Percentiles rank a stretch among this genome's conserved stretches.
phyloP scores from a whole-genome alignment of 1,284 basidiomycete genomes.

The Malassezia obtusa region DNA sequence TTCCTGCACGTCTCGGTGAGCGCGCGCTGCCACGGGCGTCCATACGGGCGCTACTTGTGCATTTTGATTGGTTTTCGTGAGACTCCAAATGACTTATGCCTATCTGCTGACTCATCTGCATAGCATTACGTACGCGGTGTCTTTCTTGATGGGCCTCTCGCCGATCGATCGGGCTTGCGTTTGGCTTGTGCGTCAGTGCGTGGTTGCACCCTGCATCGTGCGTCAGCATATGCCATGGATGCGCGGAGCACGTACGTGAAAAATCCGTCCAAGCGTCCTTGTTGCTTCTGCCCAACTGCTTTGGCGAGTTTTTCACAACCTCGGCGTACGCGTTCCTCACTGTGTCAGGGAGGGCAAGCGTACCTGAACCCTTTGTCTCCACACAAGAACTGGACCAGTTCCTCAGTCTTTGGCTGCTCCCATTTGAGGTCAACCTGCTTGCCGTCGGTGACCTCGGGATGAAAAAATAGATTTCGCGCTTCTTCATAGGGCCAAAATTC shows the following conservation, averaged over 20 bases:
- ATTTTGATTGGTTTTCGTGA: too few species aligned
- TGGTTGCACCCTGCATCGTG: neutral
- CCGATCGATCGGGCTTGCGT: neutral
- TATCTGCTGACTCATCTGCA: slow-evolving; percentile 2
- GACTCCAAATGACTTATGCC: too few species aligned
- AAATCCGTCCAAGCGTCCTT: slow-evolving; percentile 90
- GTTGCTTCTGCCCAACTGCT: slow-evolving; percentile 80
- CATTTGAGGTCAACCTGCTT: slow-evolving; percentile 89
- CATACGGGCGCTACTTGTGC: too few species aligned
- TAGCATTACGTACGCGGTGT: neutral
- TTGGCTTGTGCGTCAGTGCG: neutral
- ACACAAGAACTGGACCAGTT: slow-evolving; percentile 86
- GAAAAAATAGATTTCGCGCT: slow-evolving; percentile 77
- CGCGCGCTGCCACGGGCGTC: too few species aligned
- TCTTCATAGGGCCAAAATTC: slow-evolving; percentile 95
- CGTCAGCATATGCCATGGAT: neutral
- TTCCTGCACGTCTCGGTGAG: too few species aligned
- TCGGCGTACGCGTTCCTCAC: slow-evolving; percentile 90
- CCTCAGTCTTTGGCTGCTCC: slow-evolving; percentile 85
- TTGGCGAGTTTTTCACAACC: slow-evolving; percentile 86
- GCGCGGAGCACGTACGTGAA: slow-evolving; percentile 53
- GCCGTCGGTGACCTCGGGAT: slow-evolving; percentile 78
- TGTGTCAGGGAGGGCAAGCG: slow-evolving; percentile 50
- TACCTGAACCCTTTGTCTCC: slow-evolving; percentile 94
- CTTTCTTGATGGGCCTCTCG: neutral